Base-by-base conservation (phyloP, 2,329 filamentous ascomycete genomes). In the Talaromyces sp. region DNA sequence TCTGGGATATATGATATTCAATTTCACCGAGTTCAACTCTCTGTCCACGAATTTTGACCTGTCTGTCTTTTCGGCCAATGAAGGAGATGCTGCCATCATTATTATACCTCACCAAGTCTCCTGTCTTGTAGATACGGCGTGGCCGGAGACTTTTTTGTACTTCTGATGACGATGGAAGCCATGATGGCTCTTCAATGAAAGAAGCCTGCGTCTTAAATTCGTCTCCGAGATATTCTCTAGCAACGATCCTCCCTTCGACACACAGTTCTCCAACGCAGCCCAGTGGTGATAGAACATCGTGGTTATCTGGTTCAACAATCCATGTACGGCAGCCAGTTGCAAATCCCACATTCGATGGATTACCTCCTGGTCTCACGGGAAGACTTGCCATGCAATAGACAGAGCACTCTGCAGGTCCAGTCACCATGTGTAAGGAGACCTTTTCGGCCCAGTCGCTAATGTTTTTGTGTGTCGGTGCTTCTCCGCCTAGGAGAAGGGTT, bases 261-360 rank as follows among this genome's bases (percentile, higher is more conserved):
- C 74, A 76, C 6, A 74, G 67, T 59, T 74, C 72, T 4, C 72
- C 72, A 53, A 70, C 64, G 59, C 72, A 75, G 8, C 77, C 77
- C 7, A 80, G 76, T 0, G 79, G 78, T 0, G 74, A 70, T n/a
- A 81, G 63, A 1, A 82, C 73, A 44, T 78, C 76, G 55, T 58
- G 55, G 0, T 80, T 65, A 81, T 78, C 10, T 82, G 69, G 4
- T 81, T 68, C 42, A 82, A 55, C 65, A 83, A 81, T 4, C 81
- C 81, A 58, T 15, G 27, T 44, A 0, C 78, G 72, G 9, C 72
- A 73, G 8, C 81, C 80, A 5, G 81, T 69, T 0, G 79, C 75
- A 4, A 57, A 39, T 13, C 75, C 66, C 57, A 74, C 71, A 56
- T 77, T 71, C 9, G 28, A 30, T 8, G 28, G 28, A 30, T 30